Evolutionary conservation across 345 rosid genomes (phyloP), one percentile per base, ranked within the genome.

Genomic region (Brassica rapa): DNA sequence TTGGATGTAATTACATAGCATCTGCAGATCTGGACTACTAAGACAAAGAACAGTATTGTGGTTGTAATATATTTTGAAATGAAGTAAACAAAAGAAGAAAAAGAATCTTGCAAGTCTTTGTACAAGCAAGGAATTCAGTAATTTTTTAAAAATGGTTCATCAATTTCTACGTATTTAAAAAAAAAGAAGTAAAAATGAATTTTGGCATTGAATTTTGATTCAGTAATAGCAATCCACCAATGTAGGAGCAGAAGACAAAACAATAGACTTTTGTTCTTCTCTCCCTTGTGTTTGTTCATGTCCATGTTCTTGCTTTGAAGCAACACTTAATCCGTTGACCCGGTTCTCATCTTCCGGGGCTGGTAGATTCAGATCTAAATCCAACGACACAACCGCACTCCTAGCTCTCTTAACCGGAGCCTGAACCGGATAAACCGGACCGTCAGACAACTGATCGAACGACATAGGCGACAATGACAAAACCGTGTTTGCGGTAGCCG

Each of bases 191-290:
- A 19, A 19, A 19, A 19, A 19, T 19, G 21, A 19, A 19, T 19
- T 29, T 29, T 63, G 12, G 6, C 33, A 12, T 43, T 76, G 60
- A 24, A n/a, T 19, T 21, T 63, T 43, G 64, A 69, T 61, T 90
- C 82, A 96, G 88, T 96, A 91, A 88, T 91, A 97, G 81, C 98
- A 96, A 87, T 89, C 99, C 84, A 96, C 98, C 88, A 93, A 83
- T 83, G 95, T 81, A 6, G 92, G 85, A 81, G 91, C 85, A n/a
- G 96, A 77, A n/a, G 96, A 79, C 80, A 92, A 84, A 57, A 88
- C 90, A 80, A 96, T 81, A 41, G 88, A 72, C 56, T 87, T 68
- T 66, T 81, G 83, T 71, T 81, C 80, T 81, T 75, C 80, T 59
- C 70, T 65, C 24, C 65, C 80, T 46, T 80, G 85, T 43, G 83